phyloP scores from a whole-genome alignment of 306 rosid species.

The Delonix regia region DNA sequence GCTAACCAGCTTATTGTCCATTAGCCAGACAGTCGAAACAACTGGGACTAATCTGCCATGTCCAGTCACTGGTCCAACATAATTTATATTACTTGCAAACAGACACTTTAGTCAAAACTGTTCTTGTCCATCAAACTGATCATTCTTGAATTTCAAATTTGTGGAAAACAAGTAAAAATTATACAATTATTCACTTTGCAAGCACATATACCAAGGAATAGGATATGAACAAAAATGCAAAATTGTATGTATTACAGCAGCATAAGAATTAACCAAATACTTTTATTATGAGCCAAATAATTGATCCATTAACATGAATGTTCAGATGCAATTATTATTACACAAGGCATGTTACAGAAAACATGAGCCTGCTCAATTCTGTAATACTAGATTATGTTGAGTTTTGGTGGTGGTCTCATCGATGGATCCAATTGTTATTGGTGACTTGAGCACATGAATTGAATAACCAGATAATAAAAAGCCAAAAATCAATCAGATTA shows the following conservation, averaged over 20 bases:
- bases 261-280: neutral
- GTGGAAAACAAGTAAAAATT: neutral
- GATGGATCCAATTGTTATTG: neutral
- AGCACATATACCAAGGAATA: neutral
- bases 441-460: conserved; percentile 21
- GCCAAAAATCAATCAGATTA: conserved; percentile 39
- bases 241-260: neutral
- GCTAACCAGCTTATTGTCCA: neutral
- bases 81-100: neutral
- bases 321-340: conserved; percentile 22
- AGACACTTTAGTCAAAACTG: neutral
- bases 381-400: neutral
- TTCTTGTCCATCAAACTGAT: neutral
- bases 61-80: neutral
- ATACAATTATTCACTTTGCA: conserved; percentile 4
- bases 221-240: conserved; percentile 16
- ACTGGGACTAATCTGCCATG: neutral
- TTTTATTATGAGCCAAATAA: neutral
- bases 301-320: conserved; percentile 10
- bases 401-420: conserved; percentile 7
- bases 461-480: conserved; percentile 28
- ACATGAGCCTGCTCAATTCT: neutral
- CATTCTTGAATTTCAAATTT: conserved; percentile 28
- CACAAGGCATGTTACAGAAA: neutral
- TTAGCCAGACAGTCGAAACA: neutral